Evolutionary conservation across 2,329 filamentous ascomycete genomes (phyloP), one percentile per base, ranked within the genome.

Genomic region (Fusarium sp.): DNA sequence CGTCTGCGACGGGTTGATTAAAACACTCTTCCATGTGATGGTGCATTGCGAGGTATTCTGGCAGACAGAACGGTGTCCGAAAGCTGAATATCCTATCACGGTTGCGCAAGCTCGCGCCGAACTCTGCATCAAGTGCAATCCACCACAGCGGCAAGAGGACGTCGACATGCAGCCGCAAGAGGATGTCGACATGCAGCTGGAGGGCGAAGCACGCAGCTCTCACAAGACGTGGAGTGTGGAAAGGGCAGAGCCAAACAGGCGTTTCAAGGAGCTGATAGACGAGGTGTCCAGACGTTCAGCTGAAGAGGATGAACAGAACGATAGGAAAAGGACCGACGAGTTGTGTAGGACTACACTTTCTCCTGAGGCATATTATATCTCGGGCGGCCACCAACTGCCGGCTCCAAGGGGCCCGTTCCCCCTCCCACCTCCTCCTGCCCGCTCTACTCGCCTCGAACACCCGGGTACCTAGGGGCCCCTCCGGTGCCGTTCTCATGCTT

Each of bases 1-100:
- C 18, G 34, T 2, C 34, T 37, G 34, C 10, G 1, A n/a, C 0
- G 0, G 2, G 10, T 0, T 1, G 34, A n/a, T 12, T 1, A 37
- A n/a, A 9, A 37, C 0, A 0, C 2, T 3, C 34, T 37, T n/a
- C 4, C 5, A 4, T 37, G 34, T 37, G 18, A 37, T 37, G 34
- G 34, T 37, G 34, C 34, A 37, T 12, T 37, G 34, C 34, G 18
- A 37, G 10, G 34, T 4, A 11, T 37, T 37, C 34, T 7, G 18
- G 3, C 18, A 37, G 6, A 37, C 34, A 37, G 6, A 4, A 37
- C 3, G 6, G 34, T 37, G 34, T 4, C 34, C 34, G 1, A 3
- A 6, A 37, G 34, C 34, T 11, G 5, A n/a, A 12, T 37, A 37
- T n/a, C 34, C 34, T 5, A 37, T 4, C 6, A 18, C 16, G 16